Base-by-base conservation (phyloP, 768 basidiomycete genomes). In the Kwoniella sp. region DNA sequence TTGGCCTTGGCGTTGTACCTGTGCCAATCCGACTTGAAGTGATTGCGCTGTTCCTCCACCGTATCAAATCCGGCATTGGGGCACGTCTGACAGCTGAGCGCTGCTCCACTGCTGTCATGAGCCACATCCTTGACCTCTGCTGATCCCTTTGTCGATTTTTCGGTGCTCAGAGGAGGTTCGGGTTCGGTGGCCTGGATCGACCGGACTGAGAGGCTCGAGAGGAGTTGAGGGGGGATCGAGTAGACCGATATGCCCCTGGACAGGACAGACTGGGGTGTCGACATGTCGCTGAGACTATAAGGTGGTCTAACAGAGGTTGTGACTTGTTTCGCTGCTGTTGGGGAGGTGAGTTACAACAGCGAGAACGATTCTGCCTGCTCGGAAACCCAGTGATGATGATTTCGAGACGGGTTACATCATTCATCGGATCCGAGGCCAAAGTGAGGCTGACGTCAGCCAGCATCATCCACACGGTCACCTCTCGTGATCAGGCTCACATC, bases 11-110 rank as follows among this genome's bases (percentile, higher is more conserved):
- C 87, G 71, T 98, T 98, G 77, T 93, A 98, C 52, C 91, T 82
- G 79, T 99, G 93, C 95, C 93, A 98, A 74, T 99, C 93, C 9
- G 88, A 88, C 61, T 84, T 83, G 72, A 88, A 95, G 74, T 98
- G 93, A 1, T 76, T 71, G 44, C 91, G 80, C 63, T 96, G 90
- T 53, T 86, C 87, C 28, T 86, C 83, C 5, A 98, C 80, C 51
- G 85, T 83, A 11, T 76, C 59, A 59, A 98, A 96, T 0, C 75
- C 63, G 2, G 81, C 79, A 4, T 83, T 86, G 2, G 62, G 64
- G 51, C 71, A 72, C 22, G 70, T 63, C 34, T 69, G 66, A 51
- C 69, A 76, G 36, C 50, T 53, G n/a, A 69, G 50, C 5, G 57
- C 63, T 22, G 38, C 17, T 10, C 51, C 50, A 19, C 43, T 22